A percentile compares a stretch with the other conserved stretches of the same genome.
Conservation (phyloP, 257 asterid species). For the Euphrasia confusa region DNA sequence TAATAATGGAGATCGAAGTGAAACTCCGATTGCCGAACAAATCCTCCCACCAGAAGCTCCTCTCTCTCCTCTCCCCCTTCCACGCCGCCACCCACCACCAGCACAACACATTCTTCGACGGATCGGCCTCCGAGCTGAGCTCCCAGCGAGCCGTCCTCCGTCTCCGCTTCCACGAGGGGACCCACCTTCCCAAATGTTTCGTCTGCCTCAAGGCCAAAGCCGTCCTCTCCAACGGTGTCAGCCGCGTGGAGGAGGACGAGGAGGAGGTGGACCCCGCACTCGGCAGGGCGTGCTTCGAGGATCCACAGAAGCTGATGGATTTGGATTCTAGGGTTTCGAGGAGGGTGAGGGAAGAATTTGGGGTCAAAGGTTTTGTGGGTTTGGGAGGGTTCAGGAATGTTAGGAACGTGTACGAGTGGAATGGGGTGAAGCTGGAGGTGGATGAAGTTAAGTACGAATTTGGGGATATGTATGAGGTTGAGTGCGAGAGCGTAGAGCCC, state of each 20-base stretch:
- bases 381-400: constrained; percentile 78
- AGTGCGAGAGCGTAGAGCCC: constrained; percentile 87
- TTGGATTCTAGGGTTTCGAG: constrained; percentile 63
- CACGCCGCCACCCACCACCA: constrained; percentile 67
- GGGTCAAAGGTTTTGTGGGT: constrained; percentile 53
- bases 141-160: constrained; percentile 68
- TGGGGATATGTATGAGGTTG: constrained; percentile 84
- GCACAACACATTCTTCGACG: constrained; percentile 82
- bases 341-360: constrained; percentile 71
- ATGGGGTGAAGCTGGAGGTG: constrained; percentile 72
- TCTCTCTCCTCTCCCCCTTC: constrained; percentile 50
- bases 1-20: constrained; percentile 73
- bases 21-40: constrained; percentile 69
- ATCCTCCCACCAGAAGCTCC: constrained; percentile 50
- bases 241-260: constrained; percentile 90
- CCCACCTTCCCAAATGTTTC: constrained; percentile 51
- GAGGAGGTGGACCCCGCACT: constrained; percentile 61
- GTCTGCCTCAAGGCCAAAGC: constrained; percentile 78
- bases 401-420: constrained; percentile 83
- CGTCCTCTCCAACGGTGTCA: constrained; percentile 65
- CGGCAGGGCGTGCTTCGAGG: constrained; percentile 55
- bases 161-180: constrained; percentile 74
- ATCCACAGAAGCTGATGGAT: constrained; percentile 41
- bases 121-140: constrained; percentile 54
- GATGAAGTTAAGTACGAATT: constrained; percentile 79